Base-by-base conservation (phyloP, 1,284 basidiomycete species). In the Violaceomyces palustris region DNA sequence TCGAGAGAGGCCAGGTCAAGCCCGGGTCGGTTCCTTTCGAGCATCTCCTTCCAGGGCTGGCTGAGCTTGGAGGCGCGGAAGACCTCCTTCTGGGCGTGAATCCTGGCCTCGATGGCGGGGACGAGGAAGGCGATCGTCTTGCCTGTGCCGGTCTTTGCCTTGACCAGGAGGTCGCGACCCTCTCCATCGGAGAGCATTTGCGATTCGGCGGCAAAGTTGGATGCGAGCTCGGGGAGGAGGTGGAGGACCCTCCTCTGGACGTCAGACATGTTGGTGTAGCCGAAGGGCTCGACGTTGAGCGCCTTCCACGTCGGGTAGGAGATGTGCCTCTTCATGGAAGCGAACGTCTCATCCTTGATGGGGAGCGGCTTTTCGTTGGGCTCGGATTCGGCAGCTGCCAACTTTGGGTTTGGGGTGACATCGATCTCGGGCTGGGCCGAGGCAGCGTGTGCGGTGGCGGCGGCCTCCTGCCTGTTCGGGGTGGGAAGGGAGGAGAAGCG, bases 231-330 rank as follows among this genome's bases (percentile, higher is more conserved):
- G 75, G 83, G 79, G 46, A 81, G 75, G 34, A 78, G 69, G 33
- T 68, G 62, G 2, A 92, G 78, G 6, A 97, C 88, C 39, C 82
- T 80, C 17, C 82, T 79, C 74, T 97, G 93, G 0, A 97, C 91
- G 10, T 83, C 75, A 2, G 86, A 85, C 88, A 96, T 91, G 39
- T 79, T 76, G 11, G 74, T 78, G 53, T 89, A 81, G 18, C 80
- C 77, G 79, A 91, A 87, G 0, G 88, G 88, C 27, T 75, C 77
- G 35, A 75, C 49, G 28, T 64, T 68, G 32, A 75, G 50, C 7
- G 74, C 71, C 33, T 67, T 62, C 35, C 58, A 66, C 12, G 70
- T 54, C 15, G 42, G 23, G 6, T 57, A 40, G 14, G 40, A 4
- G 29, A 67, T 46, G 21, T 58, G 50, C 28, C 49, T 49, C 29